A percentile compares a stretch with the other conserved stretches of the same genome.
These are phyloP conservation scores for Thalia dealbata DNA, from an alignment of 176 grass and related monocot species.

Conservation along the genomic window DNA sequence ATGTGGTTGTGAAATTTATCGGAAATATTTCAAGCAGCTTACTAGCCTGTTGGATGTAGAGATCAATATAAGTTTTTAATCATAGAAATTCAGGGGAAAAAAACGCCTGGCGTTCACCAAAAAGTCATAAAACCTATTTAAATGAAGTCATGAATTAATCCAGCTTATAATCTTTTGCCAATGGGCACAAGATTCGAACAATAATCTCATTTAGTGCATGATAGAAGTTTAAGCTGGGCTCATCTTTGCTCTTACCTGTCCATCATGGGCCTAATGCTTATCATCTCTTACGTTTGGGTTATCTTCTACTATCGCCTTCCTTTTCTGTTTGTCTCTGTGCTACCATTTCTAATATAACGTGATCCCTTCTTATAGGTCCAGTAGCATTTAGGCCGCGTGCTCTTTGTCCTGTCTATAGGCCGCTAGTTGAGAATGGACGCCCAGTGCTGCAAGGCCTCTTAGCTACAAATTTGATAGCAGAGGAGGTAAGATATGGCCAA, in stretches of 20 bases:
- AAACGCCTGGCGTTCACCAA: too few species aligned
- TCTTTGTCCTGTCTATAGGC: slow-evolving; percentile 58
- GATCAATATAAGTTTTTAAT: too few species aligned
- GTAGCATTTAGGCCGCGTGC: slow-evolving; percentile 89
- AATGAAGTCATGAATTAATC: too few species aligned
- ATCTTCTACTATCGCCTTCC: not conserved
- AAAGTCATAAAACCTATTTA: too few species aligned
- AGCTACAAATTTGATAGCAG: slow-evolving; percentile 65
- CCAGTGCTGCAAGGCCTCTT: slow-evolving; percentile 88
- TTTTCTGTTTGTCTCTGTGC: not conserved
- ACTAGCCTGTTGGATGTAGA: too few species aligned
- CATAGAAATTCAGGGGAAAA: too few species aligned
- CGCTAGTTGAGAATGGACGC: slow-evolving; percentile 65
- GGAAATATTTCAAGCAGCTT: too few species aligned
- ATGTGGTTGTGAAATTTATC: too few species aligned
- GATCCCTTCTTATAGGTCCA: slow-evolving; percentile 34
- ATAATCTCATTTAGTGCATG: too few species aligned
- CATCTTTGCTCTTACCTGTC: not conserved
- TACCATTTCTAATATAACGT: not conserved
- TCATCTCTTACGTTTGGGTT: not conserved
- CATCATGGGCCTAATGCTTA: not conserved
- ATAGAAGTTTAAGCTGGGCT: too few species aligned
- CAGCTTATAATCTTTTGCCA: too few species aligned
- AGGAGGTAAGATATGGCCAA: slow-evolving; percentile 41
- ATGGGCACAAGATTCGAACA: too few species aligned